A percentile compares a stretch with the other conserved stretches of the same genome.
Evolutionary conservation across 2,329 filamentous ascomycete species (phyloP).

Genomic region (Xylariales sp.): DNA sequence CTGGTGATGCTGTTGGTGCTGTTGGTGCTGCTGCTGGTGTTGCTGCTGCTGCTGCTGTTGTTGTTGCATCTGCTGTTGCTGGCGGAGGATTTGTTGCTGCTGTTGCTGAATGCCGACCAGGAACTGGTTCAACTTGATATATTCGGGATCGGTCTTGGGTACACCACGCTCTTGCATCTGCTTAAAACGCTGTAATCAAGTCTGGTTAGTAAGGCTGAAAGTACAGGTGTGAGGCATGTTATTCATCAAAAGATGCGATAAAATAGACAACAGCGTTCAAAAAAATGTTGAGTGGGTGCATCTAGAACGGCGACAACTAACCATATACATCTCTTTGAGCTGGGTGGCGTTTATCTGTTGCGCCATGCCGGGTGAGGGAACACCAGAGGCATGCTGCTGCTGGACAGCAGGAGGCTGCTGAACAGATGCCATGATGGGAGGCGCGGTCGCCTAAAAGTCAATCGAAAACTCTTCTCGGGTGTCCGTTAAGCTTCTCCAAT

Average conservation of each 20-base stretch:
- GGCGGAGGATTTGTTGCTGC: conserved; percentile 53
- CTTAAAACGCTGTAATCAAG: conserved; percentile 79
- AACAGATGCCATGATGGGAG: conserved; percentile 69
- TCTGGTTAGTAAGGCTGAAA: too few relatives aligned
- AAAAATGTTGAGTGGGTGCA: too few relatives aligned
- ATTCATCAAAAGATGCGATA: too few relatives aligned
- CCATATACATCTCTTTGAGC: conserved; percentile 68
- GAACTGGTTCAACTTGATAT: conserved; percentile 74
- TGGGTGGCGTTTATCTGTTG: conserved; percentile 70
- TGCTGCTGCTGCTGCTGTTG: conserved; percentile 51
- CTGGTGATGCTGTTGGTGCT: conserved; percentile 34
- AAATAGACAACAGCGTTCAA: too few relatives aligned
- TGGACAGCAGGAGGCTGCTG: conserved; percentile 68
- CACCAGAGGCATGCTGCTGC: conserved; percentile 53
- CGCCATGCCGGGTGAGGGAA: too few relatives aligned
- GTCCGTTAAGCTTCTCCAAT: conserved; percentile 4
- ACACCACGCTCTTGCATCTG: conserved; percentile 85
- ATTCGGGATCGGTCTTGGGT: conserved; percentile 78
- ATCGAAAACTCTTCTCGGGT: neutral
- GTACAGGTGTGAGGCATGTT: too few relatives aligned
- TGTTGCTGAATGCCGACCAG: conserved; percentile 68
- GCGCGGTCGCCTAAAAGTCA: too few relatives aligned
- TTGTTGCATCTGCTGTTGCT: conserved; percentile 54
- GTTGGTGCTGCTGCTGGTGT: conserved; percentile 51
- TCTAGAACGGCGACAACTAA: conserved; percentile 29